Percentiles rank a stretch among this genome's conserved stretches.
Evolutionary conservation across 345 rosid genomes (phyloP).

Genomic region (Eucalyptus curtisii): DNA sequence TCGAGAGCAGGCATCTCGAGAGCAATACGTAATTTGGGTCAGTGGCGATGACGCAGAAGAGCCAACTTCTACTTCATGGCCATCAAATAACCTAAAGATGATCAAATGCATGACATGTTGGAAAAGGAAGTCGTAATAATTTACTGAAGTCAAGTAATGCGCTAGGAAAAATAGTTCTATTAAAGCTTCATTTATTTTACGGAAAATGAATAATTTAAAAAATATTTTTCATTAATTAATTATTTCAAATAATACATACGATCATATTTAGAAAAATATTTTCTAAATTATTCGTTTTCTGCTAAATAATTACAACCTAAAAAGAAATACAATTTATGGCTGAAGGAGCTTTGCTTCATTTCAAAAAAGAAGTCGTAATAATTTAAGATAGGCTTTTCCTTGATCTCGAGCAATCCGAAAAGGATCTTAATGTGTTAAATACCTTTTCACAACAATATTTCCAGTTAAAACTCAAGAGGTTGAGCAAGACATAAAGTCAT

Average conservation of each 20-base stretch:
- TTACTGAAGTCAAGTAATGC: neutral
- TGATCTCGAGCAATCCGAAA: neutral
- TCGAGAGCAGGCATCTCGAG: neutral
- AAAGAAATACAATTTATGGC: neutral
- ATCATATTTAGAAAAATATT: neutral
- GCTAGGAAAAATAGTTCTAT: neutral
- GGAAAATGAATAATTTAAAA: accelerated
- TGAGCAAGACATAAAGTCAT: neutral
- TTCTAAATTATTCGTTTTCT: accelerated
- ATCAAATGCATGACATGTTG: neutral
- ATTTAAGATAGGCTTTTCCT: neutral
- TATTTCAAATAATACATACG: accelerated
- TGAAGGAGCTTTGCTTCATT: neutral
- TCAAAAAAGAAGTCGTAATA: neutral
- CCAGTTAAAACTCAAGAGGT: neutral
- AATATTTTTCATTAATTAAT: neutral
- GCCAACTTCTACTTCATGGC: no score
- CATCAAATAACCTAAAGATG: neutral
- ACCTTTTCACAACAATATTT: neutral
- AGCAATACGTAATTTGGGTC: neutral
- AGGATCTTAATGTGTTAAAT: neutral
- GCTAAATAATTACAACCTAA: neutral
- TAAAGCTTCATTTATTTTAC: no score
- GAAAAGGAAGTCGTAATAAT: neutral
- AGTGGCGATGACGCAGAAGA: no score